Conservation (phyloP, 805 yeast species). For the Candida namnaoensis region DNA sequence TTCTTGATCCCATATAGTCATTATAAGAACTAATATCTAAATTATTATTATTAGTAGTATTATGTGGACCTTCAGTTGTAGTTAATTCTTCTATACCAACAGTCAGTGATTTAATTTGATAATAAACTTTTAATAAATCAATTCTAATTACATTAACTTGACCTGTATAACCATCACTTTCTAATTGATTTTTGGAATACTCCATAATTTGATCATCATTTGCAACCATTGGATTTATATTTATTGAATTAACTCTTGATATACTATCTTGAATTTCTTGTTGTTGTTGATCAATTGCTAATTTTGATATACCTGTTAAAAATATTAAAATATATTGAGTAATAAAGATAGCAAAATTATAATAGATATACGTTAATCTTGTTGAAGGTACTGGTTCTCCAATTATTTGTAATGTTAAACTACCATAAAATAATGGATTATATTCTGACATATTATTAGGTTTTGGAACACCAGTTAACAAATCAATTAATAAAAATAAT, state of each 20-base stretch:
- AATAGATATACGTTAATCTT: constrained; percentile 14
- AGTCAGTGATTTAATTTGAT: constrained; percentile 11
- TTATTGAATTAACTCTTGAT: not conserved
- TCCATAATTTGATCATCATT: constrained; percentile 3
- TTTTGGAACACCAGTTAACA: constrained; percentile 23
- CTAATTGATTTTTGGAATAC: constrained; percentile 8
- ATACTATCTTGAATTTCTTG: constrained; percentile 8
- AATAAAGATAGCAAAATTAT: constrained; percentile 22
- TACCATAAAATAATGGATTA: constrained; percentile 24
- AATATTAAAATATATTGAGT: constrained; percentile 22
- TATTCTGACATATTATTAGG: constrained; percentile 2
- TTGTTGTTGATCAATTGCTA: constrained; percentile 18
- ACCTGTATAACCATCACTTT: constrained; percentile 39
- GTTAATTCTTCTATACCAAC: not conserved
- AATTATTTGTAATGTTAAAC: constrained; percentile 32
- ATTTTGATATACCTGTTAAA: constrained; percentile 16
- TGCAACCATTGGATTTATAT: not conserved
- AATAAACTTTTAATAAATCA: constrained; percentile 21
- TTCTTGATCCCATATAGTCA: not conserved
- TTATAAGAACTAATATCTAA: not conserved
- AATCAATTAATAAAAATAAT: constrained; percentile 23
- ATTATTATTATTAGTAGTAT: no score
- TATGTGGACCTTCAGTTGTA: no score
- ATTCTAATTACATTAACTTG: constrained; percentile 25
- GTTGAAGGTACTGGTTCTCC: constrained; percentile 33